Base-by-base conservation (phyloP, 2,329 filamentous ascomycete genomes). In the Sporothrix inflata region DNA sequence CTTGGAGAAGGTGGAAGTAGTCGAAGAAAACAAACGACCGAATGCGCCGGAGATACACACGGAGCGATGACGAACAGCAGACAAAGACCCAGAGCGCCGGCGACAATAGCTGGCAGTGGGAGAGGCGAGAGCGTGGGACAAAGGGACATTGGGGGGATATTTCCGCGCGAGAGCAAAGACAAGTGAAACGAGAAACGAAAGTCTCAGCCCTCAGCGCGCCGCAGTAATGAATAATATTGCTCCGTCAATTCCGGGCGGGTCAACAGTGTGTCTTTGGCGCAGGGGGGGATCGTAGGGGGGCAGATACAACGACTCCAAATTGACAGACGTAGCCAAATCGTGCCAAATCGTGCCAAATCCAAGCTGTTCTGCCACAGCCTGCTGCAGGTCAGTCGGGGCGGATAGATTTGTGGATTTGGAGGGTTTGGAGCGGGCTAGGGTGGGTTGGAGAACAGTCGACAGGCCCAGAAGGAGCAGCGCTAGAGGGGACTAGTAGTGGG, bases 161-260 rank as follows among this genome's bases (percentile, higher is more conserved):
- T 61, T 63, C 60, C 60, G 60, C 21, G 38, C 60, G 38, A 38
- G 38, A 63, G 16, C n/a, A 42, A 19, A 38, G 30, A 21, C 55
- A 55, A 27, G 2, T 9, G 16, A 24, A 63, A 24, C 42, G 34
- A 57, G 27, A 60, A 34, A 40, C 38, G n/a, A 40, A 65, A 24
- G 38, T 45, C 38, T 65, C 60, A 65, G 57, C 60, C 40, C n/a
- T 63, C 60, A 27, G 42, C 42, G 24, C 42, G 21, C 9, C 12
- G 63, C 42, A 9, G 42, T 67, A n/a, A 45, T 49, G 38, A 67
- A 49, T 30, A 66, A 47, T 66, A 30, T 66, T 49, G 40, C 61
- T 66, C 61, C 61, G 61, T 49, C 21, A 7, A 34, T 67, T 49
- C 63, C 63, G 63, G 24, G 63, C 42, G 63, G 61, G 63, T 67